These are phyloP conservation scores for Solanum sitiens DNA, from an alignment of 257 asterid species.

Conservation along the genomic window DNA sequence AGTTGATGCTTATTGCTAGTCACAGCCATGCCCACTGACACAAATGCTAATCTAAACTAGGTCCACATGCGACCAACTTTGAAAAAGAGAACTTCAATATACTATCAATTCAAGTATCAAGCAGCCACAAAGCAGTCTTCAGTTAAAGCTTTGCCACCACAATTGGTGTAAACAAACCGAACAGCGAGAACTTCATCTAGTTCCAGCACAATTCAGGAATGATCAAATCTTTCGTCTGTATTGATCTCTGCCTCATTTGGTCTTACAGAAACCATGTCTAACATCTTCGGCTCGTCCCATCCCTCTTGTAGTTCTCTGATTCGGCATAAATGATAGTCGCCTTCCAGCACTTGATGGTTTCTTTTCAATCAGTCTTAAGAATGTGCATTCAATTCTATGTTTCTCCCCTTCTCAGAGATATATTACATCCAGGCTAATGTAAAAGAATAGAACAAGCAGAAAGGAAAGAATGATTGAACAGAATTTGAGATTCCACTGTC, in stretches of 20 bases:
- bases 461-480: constrained; percentile 5
- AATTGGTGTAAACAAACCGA: neutral
- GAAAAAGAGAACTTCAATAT: neutral
- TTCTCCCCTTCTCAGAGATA: neutral
- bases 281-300: neutral
- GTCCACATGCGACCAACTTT: neutral
- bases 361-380: neutral
- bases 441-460: constrained; percentile 16
- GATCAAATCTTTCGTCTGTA: neutral
- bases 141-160: neutral
- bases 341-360: neutral
- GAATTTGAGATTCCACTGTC: constrained; percentile 13
- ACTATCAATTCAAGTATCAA: neutral
- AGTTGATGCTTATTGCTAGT: neutral
- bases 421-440: constrained; percentile 8
- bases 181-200: neutral
- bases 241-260: neutral
- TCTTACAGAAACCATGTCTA: neutral
- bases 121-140: neutral
- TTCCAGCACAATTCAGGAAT: neutral
- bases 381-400: neutral
- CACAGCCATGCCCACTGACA: neutral
- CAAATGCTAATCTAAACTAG: neutral
- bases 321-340: neutral
- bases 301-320: neutral